Percentiles rank a stretch among this genome's conserved stretches.
phyloP scores from a whole-genome alignment of 1,139 yeast species.

The Protomyces gravidus region DNA sequence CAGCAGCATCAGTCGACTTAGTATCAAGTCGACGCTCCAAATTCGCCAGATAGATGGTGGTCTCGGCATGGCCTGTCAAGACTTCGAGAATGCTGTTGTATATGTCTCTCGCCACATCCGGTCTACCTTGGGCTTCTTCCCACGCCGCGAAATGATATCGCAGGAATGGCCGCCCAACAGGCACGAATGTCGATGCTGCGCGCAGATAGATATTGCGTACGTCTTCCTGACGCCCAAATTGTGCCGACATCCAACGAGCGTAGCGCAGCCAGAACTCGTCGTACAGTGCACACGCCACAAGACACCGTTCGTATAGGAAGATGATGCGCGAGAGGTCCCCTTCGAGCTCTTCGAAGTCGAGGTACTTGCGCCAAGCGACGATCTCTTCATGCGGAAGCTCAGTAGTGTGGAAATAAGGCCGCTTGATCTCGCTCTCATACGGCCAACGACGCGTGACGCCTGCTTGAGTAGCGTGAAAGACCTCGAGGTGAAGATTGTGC shows the following conservation, averaged over 20 bases:
- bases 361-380: constrained; percentile 57
- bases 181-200: constrained; percentile 40
- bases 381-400: constrained; percentile 49
- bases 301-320: constrained; percentile 55
- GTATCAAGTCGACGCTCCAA: constrained; percentile 34
- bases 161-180: constrained; percentile 39
- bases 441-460: constrained; percentile 58
- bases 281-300: constrained; percentile 45
- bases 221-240: constrained; percentile 34
- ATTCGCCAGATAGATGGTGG: constrained; percentile 36
- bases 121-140: constrained; percentile 40
- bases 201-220: constrained; percentile 39
- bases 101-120: constrained; percentile 39
- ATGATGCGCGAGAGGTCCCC: constrained; percentile 41
- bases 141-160: constrained; percentile 42
- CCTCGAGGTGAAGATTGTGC: constrained; percentile 43
- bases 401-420: constrained; percentile 52
- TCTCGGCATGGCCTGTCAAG: constrained; percentile 39
- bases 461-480: constrained; percentile 59
- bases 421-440: constrained; percentile 55
- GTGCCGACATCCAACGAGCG: constrained; percentile 46
- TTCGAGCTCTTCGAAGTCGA: constrained; percentile 52
- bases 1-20: constrained; percentile 33
- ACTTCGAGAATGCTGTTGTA: constrained; percentile 37
- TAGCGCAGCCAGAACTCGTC: constrained; percentile 62